phyloP scores from a whole-genome alignment of 1,284 basidiomycete species.

The Austroboletus olivaceoglutinosus region DNA sequence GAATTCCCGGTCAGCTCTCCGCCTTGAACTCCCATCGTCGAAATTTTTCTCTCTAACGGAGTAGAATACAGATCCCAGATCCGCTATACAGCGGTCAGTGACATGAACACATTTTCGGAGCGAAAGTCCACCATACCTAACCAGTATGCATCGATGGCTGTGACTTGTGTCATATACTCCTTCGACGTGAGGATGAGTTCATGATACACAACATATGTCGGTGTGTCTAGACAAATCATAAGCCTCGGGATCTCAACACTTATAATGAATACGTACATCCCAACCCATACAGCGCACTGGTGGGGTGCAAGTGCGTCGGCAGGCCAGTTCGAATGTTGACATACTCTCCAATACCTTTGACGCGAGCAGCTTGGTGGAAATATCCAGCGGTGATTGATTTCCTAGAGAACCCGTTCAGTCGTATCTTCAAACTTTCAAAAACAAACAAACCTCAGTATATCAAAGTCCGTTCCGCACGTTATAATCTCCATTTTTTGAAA shows the following conservation, averaged over 20 bases:
- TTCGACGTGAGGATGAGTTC: constrained; percentile 93
- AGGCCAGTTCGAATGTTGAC: constrained; percentile 96
- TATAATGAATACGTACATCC: constrained; percentile 65
- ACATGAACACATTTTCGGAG: background rate
- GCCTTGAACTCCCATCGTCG: constrained; percentile 73
- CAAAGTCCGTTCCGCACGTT: constrained; percentile 94
- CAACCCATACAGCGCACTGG: constrained; percentile 93
- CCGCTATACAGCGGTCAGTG: constrained; percentile 54
- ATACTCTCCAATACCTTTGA: constrained; percentile 98
- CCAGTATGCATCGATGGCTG: constrained; percentile 94
- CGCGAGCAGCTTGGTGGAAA: constrained; percentile 97
- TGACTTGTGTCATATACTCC: constrained; percentile 97
- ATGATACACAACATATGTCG: constrained; percentile 96
- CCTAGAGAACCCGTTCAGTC: constrained; percentile 41
- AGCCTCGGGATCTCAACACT: background rate
- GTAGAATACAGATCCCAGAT: constrained; percentile 92
- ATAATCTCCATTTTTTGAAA: constrained; percentile 92
- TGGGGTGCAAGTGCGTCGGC: constrained; percentile 93
- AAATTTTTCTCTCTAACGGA: constrained; percentile 95
- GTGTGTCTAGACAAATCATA: constrained; percentile 64
- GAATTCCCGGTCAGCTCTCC: constrained; percentile 83
- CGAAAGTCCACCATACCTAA: constrained; percentile 54
- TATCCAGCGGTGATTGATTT: constrained; percentile 98
- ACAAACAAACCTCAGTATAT: constrained; percentile 71
- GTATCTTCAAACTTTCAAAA: background rate